Evolutionary conservation across 2,329 filamentous ascomycete genomes (phyloP).

Genomic region (Ophiostoma ips): DNA sequence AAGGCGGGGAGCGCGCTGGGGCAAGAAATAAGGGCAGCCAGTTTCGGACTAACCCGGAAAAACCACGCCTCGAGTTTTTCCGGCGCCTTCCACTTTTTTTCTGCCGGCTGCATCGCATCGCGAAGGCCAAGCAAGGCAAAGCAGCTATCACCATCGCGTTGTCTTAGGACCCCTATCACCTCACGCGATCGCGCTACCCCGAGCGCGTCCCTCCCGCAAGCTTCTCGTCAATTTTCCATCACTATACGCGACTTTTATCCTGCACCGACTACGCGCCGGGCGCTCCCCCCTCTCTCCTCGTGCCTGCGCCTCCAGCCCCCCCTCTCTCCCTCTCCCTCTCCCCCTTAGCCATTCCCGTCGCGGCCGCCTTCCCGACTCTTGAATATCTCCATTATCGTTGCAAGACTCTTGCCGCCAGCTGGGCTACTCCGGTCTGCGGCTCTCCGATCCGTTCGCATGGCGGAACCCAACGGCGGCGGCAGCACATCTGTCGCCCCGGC

Average conservation of each 20-base stretch:
- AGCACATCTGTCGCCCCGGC: slow-evolving; percentile 3
- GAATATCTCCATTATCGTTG: not conserved
- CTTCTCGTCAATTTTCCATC: not conserved
- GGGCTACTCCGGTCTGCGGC: not conserved
- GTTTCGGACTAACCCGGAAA: slow-evolving; percentile 15
- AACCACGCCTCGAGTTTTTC: slow-evolving; percentile 10
- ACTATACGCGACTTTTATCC: not conserved
- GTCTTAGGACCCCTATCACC: slow-evolving; percentile 2
- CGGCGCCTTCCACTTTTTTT: slow-evolving; percentile 9
- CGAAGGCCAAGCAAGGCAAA: not conserved
- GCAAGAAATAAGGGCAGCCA: slow-evolving; percentile 20
- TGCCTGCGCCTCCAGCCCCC: not conserved
- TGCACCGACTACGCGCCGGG: not conserved
- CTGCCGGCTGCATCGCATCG: slow-evolving; percentile 5
- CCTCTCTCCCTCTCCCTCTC: not conserved
- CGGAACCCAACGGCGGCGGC: slow-evolving; percentile 7
- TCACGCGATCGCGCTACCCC: not conserved
- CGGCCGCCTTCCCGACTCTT: too few relatives aligned
- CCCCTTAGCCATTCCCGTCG: not conserved
- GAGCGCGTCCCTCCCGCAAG: not conserved
- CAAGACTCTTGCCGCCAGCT: not conserved
- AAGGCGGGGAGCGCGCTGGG: slow-evolving; percentile 14
- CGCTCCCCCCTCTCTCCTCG: too few relatives aligned
- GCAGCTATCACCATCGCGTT: not conserved
- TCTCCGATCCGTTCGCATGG: slow-evolving; percentile 1